Base-by-base conservation (phyloP, 2,329 filamentous ascomycete species). In the Penicillium brasilianum region DNA sequence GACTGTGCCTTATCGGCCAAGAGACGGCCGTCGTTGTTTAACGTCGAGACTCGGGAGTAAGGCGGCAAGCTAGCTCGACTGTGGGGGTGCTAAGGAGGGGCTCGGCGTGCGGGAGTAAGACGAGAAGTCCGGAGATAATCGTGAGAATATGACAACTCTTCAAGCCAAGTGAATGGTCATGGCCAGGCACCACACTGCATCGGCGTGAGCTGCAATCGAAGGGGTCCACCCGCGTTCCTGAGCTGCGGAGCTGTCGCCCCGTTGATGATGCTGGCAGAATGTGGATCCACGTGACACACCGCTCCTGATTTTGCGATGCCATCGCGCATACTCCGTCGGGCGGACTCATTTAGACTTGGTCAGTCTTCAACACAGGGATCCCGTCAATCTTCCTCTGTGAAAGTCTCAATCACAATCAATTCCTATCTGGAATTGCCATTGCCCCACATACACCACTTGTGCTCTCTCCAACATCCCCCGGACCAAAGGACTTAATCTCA, bases 231-330 rank as follows among this genome's bases (percentile, higher is more conserved):
- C 39, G 55, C 51, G 57, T 20, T 58, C 41, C 51, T 20, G 50
- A 60, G 55, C 53, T 60, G 58, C 62, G 63, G 60, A 65, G 67
- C 61, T 60, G 56, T 64, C 58, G 18, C 14, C 28, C 34, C 63
- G 57, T 57, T 61, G 59, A 41, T 53, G 46, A 54, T 14, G 18
- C 34, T n/a, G 67, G 67, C 67, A 69, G 59, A 66, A 66, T 44
- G 9, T 30, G 0, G 0, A 11, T 3, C 0, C 74, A 76, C 72
- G 73, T 76, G 74, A 76, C 58, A 58, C 58, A 69, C 75, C 74
- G 74, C 75, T 70, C 55, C 57, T 36, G 53, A 62, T 56, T 69
- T 65, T 66, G 55, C 60, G 65, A 49, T 39, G 30, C 22, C 22
- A 14, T 48, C 51, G 51, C 51, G 57, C 44, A 54, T 60, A 46